phyloP scores from a whole-genome alignment of 2,329 filamentous ascomycete genomes.

The Monascus ruber region DNA sequence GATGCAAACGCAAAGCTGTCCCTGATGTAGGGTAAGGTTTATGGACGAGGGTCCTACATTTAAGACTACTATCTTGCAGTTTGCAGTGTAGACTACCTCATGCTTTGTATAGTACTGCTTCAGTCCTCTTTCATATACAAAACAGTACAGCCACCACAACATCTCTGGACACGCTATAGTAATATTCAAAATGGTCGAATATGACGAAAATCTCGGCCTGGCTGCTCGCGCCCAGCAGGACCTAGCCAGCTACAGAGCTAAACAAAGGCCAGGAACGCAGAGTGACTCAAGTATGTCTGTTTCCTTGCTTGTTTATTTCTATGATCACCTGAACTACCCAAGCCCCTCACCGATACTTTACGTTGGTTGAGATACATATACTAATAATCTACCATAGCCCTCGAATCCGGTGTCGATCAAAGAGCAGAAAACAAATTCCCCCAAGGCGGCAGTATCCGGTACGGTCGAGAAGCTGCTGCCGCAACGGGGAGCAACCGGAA shows the following conservation, averaged over 20 bases:
- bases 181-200: slow-evolving; percentile 9
- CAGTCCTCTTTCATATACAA: not conserved
- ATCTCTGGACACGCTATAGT: too few relatives aligned
- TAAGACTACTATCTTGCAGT: not conserved
- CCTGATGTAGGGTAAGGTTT: not conserved
- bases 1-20: slow-evolving; percentile 13
- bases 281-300: slow-evolving; percentile 28
- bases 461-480: slow-evolving; percentile 21
- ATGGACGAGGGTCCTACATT: not conserved
- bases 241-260: slow-evolving; percentile 29
- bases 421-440: slow-evolving; percentile 27
- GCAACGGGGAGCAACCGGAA: slow-evolving; percentile 27
- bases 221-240: slow-evolving; percentile 27
- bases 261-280: slow-evolving; percentile 26
- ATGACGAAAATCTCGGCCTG: slow-evolving; percentile 13
- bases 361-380: not conserved
- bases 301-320: not conserved
- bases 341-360: not conserved
- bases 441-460: slow-evolving; percentile 22
- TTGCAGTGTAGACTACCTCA: not conserved
- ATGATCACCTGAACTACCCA: not conserved
- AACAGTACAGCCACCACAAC: too few relatives aligned
- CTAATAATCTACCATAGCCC: slow-evolving; percentile 11
- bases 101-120: not conserved
- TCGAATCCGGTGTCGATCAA: slow-evolving; percentile 33